Base-by-base conservation (phyloP, 768 basidiomycete species). In the Rhizopogon roseolus region DNA sequence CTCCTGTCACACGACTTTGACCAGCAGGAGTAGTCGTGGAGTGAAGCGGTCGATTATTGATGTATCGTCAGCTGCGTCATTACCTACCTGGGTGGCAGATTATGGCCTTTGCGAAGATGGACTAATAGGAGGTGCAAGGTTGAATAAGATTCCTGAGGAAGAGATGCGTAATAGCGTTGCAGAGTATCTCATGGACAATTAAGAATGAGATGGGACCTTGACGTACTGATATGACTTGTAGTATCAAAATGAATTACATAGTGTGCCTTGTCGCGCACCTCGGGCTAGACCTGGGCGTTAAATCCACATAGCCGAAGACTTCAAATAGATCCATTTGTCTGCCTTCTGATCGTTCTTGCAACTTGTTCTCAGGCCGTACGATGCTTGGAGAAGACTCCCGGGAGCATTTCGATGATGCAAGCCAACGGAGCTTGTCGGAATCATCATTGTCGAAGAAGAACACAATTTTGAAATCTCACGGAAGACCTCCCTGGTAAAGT, bases 381-480 rank as follows among this genome's bases (percentile, higher is more conserved):
- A 68, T 68, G 67, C 49, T 60, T 9, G 69, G 58, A 58, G 67
- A 69, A 57, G 65, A 70, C 10, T 28, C 53, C 16, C 45, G 55
- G 37, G 59, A 68, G 34, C 49, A 57, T 29, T 57, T 63, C 43
- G 57, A 64, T 32, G 46, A 64, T 40, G 64, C 63, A 46, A 46
- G 53, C 28, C 65, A 27, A 10, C 54, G 36, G 11, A 55, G 56
- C 45, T 34, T 54, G 17, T 54, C 64, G 16, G 58, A 62, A 50
- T 48, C 64, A 16, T 64, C 61, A 38, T 65, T 64, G 40, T 58
- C 65, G 7, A 85, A 72, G 61, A 81, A 91, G 73, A 93, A 93
- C 62, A 88, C 82, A 2, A 74, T 93, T 25, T 72, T 93, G 36
- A 87, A 85, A 45, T 90, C 88, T 34, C 91, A 93, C 70, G 91